These are phyloP conservation scores for Rehmannia glutinosa DNA, from an alignment of 257 asterid genomes.

Conservation along the genomic window DNA sequence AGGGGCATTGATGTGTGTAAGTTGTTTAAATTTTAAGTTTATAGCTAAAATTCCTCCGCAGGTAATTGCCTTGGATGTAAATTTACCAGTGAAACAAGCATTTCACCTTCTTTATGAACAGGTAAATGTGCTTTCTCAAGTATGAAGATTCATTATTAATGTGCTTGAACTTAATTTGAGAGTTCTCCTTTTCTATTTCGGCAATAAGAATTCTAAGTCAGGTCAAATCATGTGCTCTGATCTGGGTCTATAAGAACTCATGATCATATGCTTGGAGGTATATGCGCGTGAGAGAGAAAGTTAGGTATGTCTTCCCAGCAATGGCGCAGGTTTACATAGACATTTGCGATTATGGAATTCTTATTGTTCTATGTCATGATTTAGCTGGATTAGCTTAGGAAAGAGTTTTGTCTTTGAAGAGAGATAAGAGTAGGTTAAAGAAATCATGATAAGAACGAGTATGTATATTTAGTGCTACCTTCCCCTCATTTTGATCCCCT, in stretches of 20 bases:
- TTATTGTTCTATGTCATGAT: neutral
- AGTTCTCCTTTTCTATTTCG: constrained; percentile 1
- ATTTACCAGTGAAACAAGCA: constrained; percentile 76
- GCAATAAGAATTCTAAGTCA: neutral
- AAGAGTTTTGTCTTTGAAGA: neutral
- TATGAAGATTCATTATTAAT: neutral
- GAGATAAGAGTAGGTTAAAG: neutral
- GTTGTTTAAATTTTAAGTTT: neutral
- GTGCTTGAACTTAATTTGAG: neutral
- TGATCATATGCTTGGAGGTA: constrained; percentile 11
- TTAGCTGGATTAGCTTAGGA: neutral
- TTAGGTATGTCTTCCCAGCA: neutral
- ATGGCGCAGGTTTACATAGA: neutral
- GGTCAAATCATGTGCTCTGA: neutral
- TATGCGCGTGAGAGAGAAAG: neutral
- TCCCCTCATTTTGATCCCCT: neutral
- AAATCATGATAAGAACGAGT: neutral
- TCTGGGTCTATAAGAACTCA: neutral
- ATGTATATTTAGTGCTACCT: neutral
- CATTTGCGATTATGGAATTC: neutral
- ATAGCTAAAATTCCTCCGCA: constrained; percentile 18
- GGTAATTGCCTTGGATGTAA: constrained; percentile 73
- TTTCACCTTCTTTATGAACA: constrained; percentile 77
- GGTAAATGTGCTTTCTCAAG: constrained; percentile 33
- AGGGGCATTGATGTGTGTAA: neutral